phyloP scores from a whole-genome alignment of 371 early-diverging fungal genomes.

The Zopfochytrium polystomum region DNA sequence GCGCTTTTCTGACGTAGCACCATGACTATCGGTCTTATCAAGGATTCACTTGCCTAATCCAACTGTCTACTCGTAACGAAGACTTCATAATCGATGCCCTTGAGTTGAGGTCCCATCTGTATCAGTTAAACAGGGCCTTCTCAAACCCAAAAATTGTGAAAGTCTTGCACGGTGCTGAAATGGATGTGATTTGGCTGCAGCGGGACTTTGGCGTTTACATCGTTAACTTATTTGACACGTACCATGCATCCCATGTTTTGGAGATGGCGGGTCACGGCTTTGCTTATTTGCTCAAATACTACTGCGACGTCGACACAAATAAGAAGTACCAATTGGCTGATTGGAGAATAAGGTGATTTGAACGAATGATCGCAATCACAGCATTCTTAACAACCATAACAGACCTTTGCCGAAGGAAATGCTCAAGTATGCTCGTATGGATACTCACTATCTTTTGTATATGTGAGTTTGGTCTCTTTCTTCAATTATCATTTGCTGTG shows the following conservation, averaged over 20 bases:
- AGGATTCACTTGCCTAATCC: slow-evolving; percentile 94
- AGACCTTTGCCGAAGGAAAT: slow-evolving; percentile 90
- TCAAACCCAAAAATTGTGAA: slow-evolving; percentile 87
- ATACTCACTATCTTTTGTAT: slow-evolving; percentile 93
- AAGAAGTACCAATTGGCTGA: slow-evolving; percentile 95
- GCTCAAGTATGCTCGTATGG: slow-evolving; percentile 87
- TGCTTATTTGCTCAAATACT: slow-evolving; percentile 75
- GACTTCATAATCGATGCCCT: slow-evolving; percentile 93
- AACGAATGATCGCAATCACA: too few relatives aligned
- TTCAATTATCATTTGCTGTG: not conserved
- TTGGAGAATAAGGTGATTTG: slow-evolving; percentile 81
- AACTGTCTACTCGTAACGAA: slow-evolving; percentile 81
- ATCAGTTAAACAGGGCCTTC: slow-evolving; percentile 75
- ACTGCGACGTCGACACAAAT: slow-evolving; percentile 79
- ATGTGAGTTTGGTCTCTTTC: slow-evolving; percentile 42
- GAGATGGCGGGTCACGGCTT: slow-evolving; percentile 70
- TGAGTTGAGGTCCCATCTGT: slow-evolving; percentile 71
- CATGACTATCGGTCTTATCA: slow-evolving; percentile 91
- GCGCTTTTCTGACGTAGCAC: slow-evolving; percentile 54
- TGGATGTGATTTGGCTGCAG: slow-evolving; percentile 96
- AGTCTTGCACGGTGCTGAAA: slow-evolving; percentile 92
- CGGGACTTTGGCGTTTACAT: slow-evolving; percentile 94
- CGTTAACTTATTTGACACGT: slow-evolving; percentile 95
- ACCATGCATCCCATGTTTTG: slow-evolving; percentile 82
- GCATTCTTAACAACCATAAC: not conserved